Base-by-base conservation (phyloP, 2,329 filamentous ascomycete genomes). In the Tolypocladium pustulatum region DNA sequence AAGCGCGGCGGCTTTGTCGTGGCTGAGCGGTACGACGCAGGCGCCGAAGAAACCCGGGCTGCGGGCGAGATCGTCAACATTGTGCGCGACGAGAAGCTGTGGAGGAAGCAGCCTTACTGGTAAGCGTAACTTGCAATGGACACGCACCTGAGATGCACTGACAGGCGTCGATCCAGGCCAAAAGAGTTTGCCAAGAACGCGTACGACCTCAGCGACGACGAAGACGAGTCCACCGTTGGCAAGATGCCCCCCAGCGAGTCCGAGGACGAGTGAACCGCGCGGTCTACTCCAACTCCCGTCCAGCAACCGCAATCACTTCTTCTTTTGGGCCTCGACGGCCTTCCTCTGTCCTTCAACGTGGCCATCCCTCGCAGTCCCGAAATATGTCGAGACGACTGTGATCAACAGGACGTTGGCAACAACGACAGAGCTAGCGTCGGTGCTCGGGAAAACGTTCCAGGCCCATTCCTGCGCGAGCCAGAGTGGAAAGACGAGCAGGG, bases 361-460 rank as follows among this genome's bases (percentile, higher is more conserved):
- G 20, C 49, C 51, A 22, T 49, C 37, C 22, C 27, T 58, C 25
- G 74, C 72, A 56, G 81, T 80, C 4, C 83, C 84, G 63, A 77
- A 74, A 80, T 87, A 89, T 17, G 84, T 76, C 54, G 84, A 78
- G 7, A 76, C 75, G 1, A 93, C 84, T 20, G 88, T 89, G 15
- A 82, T 69, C 22, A 84, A 83, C 65, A 97, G 76, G 43, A 85
- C 83, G 30, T 79, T 79, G 17, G 99, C 89, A 10, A 91, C 92
- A 20, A 79, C 75, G 17, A 69, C 70, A 5, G 82, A 85, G 68
- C 82, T 85, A 54, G 68, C 60, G 36, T 74, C 68, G 5, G 82
- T 85, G 69, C 91, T 96, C n/a, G 92, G 92, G 69, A 89, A 97
- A 12, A 92, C 85, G 66, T 97, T 96, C 92, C 92, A 97, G 15